A percentile compares a stretch with the other conserved stretches of the same genome.
phyloP scores from a whole-genome alignment of 768 basidiomycete genomes.

The Tubosaeta sp. region DNA sequence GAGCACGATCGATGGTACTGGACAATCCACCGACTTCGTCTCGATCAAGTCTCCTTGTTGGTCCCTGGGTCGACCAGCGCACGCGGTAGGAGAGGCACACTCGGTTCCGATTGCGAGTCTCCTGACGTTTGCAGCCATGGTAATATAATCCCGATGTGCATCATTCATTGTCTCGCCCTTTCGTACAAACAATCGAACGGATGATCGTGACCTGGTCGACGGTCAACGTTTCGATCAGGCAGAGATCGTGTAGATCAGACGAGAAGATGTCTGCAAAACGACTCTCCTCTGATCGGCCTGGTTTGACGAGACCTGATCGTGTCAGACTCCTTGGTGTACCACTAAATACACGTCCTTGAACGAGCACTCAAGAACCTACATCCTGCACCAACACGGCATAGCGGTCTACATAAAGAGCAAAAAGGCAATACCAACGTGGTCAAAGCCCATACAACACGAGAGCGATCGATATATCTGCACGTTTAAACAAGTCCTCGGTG shows the following conservation, averaged over 20 bases:
- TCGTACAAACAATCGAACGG: background rate
- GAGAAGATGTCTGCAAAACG: background rate
- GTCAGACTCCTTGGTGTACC: background rate
- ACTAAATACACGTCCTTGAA: background rate
- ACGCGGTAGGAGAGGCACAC: background rate
- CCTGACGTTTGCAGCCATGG: background rate
- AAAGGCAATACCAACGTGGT: background rate
- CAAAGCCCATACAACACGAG: background rate
- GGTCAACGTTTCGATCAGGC: background rate
- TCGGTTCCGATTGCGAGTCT: conserved; percentile 6
- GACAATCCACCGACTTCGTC: background rate
- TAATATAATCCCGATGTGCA: background rate
- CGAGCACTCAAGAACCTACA: background rate
- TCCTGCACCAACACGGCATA: background rate
- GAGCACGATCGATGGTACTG: conserved; percentile 1
- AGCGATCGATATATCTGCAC: background rate
- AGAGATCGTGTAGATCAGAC: background rate
- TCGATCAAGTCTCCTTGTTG: conserved; percentile 7
- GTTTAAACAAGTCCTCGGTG: background rate
- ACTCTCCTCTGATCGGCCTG: background rate
- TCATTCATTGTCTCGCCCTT: background rate
- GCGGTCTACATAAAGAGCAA: background rate
- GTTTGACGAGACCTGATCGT: background rate
- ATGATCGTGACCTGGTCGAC: background rate
- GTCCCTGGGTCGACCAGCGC: background rate